Base-by-base conservation (phyloP, 2,329 filamentous ascomycete genomes). In the Colletotrichum navitas region DNA sequence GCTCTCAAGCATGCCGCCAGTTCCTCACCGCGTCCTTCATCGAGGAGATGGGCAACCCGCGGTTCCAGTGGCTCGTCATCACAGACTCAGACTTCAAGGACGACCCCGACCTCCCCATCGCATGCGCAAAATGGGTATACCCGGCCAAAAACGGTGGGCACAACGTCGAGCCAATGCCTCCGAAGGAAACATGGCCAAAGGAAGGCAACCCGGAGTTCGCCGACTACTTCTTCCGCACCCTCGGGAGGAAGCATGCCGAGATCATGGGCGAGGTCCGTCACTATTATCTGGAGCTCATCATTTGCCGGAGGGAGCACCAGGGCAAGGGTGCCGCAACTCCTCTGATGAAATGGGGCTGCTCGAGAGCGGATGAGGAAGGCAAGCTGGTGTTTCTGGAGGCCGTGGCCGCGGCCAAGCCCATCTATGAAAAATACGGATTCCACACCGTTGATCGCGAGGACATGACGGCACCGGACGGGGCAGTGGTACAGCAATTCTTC, bases 351-450 rank as follows among this genome's bases (percentile, higher is more conserved):
- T 89, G 85, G 85, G 87, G 87, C 0, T 69, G 84, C 8, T 76
- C 81, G 34, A 80, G 78, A 71, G 85, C 85, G 1, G 86, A 88
- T 74, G 79, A 77, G 6, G 82, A 80, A 1, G 79, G 81, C 0
- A 73, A 80, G 18, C 82, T 84, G 55, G 81, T 83, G 12, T 89
- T 85, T 76, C 76, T 89, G 1, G 86, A 89, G 70, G 84, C 86
- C 11, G 87, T 86, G 56, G 82, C 81, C 0, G 81, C 81, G 21
- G 87, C 85, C 2, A 82, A 79, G 68, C 80, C 79, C 0, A 64
- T 88, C 24, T 89, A 89, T 78, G 76, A 81, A 69, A 84, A 81
- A 73, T 80, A 84, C 74, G 87, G 86, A 4, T 89, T 86, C 73
- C 75, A 76, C 64, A 76, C 79, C 10, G 71, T 85, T 21, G 83